phyloP scores from a whole-genome alignment of 2,329 filamentous ascomycete genomes.

The Aspergillus costaricaensis region DNA sequence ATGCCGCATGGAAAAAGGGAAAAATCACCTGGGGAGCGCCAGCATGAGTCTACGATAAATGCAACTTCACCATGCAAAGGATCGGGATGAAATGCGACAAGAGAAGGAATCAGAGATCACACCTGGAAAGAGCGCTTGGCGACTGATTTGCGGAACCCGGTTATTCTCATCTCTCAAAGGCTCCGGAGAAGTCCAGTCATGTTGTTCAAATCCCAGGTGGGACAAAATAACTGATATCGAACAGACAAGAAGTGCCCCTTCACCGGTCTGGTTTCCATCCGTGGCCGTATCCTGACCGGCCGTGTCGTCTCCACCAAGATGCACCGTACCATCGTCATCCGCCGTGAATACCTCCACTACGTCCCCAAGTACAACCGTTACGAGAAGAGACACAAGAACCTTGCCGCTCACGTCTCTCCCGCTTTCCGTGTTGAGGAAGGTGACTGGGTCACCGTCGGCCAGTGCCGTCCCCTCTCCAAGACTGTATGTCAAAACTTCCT shows the following conservation, averaged over 20 bases:
- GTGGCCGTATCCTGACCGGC: conserved; percentile 99
- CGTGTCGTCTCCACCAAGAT: conserved; percentile 99
- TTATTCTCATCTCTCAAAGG: conserved; percentile 19
- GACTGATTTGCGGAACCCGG: neutral
- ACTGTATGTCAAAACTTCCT: conserved; percentile 69
- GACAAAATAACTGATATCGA: conserved; percentile 29
- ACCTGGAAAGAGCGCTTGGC: neutral
- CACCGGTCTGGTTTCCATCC: conserved; percentile 98
- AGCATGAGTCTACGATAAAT: neutral
- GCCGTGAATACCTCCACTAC: conserved; percentile 99
- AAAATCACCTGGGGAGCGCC: neutral
- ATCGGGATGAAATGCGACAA: neutral
- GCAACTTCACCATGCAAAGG: neutral
- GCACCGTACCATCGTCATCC: conserved; percentile 99
- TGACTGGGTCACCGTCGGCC: conserved; percentile 98
- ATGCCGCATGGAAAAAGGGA: neutral
- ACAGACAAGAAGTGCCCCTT: conserved; percentile 99
- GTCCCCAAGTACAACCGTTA: conserved; percentile 99
- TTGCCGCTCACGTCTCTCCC: conserved; percentile 96
- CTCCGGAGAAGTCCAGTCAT: conserved; percentile 8
- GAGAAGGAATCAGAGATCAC: neutral
- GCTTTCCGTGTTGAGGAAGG: conserved; percentile 99
- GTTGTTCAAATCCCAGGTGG: conserved; percentile 7
- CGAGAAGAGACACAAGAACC: conserved; percentile 99
- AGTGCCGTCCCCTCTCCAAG: conserved; percentile 99